A percentile compares a stretch with the other conserved stretches of the same genome.
phyloP scores from a whole-genome alignment of 2,329 filamentous ascomycete species.

The Aspergillus sp. region DNA sequence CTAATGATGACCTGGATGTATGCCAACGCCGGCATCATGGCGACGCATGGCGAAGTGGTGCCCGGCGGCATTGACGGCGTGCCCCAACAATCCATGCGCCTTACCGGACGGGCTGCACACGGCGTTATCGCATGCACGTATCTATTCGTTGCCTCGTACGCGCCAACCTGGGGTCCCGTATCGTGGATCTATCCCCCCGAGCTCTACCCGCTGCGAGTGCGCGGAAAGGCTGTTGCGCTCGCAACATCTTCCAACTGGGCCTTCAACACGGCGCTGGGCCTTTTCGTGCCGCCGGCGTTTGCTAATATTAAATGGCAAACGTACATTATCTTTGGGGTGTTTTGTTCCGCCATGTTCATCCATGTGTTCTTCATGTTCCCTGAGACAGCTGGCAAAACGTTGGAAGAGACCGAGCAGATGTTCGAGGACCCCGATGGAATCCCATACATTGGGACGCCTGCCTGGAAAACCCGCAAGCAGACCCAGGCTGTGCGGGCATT shows the following conservation, averaged over 20 bases:
- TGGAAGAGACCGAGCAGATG: constrained; percentile 74
- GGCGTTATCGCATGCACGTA: constrained; percentile 70
- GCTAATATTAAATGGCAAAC: constrained; percentile 57
- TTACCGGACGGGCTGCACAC: constrained; percentile 50
- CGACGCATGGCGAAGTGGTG: constrained; percentile 32
- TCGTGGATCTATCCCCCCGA: constrained; percentile 61
- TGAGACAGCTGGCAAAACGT: constrained; percentile 68
- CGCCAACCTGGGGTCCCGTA: constrained; percentile 61
- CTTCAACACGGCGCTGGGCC: constrained; percentile 54
- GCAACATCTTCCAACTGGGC: constrained; percentile 62
- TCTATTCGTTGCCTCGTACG: constrained; percentile 70
- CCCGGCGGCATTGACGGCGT: constrained; percentile 38
- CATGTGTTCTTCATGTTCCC: constrained; percentile 66
- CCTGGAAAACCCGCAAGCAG: constrained; percentile 33
- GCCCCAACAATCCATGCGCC: constrained; percentile 37
- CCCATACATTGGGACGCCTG: constrained; percentile 35
- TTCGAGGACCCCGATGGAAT: constrained; percentile 50
- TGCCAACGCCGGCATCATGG: constrained; percentile 43
- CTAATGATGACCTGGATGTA: constrained; percentile 56
- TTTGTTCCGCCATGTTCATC: constrained; percentile 64
- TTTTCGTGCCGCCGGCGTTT: constrained; percentile 57
- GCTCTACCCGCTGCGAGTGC: constrained; percentile 60
- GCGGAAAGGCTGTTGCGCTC: constrained; percentile 63
- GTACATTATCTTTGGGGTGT: constrained; percentile 73
- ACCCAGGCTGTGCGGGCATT: neutral